phyloP scores from a whole-genome alignment of 441 rosid genomes.

The Omphalea diandra region DNA sequence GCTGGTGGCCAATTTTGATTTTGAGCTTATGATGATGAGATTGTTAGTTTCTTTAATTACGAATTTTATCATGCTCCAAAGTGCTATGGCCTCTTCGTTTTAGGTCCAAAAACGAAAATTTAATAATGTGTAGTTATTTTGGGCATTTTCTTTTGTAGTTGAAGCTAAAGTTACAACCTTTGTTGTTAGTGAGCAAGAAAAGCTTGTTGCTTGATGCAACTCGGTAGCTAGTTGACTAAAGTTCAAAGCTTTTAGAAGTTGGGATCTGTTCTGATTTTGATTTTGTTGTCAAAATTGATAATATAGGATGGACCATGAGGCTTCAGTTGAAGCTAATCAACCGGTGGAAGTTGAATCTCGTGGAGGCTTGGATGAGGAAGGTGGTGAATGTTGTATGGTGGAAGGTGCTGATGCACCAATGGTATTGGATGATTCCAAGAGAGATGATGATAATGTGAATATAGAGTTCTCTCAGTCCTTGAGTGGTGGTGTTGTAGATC shows the following conservation, averaged over 20 bases:
- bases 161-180: not conserved
- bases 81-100: too few relatives aligned
- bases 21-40: too few relatives aligned
- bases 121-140: too few relatives aligned
- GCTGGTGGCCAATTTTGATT: too few relatives aligned
- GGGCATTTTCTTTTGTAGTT: too few relatives aligned
- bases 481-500: constrained; percentile 24
- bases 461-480: constrained; percentile 20
- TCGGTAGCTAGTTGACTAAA: not conserved
- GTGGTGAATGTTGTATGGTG: constrained; percentile 23
- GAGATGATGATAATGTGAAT: constrained; percentile 14
- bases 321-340: constrained; percentile 22
- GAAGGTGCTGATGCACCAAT: constrained; percentile 26
- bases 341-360: constrained; percentile 22
- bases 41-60: too few relatives aligned
- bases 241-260: not conserved
- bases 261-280: not conserved
- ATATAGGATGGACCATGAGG: constrained; percentile 24
- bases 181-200: not conserved
- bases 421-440: constrained; percentile 19
- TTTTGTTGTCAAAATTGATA: not conserved
- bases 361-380: constrained; percentile 26
- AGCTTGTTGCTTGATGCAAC: not conserved
- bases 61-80: too few relatives aligned
- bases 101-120: too few relatives aligned